A percentile compares a stretch with the other conserved stretches of the same genome.
Evolutionary conservation across 805 yeast species (phyloP).

Genomic region (Candida parachauliodes): DNA sequence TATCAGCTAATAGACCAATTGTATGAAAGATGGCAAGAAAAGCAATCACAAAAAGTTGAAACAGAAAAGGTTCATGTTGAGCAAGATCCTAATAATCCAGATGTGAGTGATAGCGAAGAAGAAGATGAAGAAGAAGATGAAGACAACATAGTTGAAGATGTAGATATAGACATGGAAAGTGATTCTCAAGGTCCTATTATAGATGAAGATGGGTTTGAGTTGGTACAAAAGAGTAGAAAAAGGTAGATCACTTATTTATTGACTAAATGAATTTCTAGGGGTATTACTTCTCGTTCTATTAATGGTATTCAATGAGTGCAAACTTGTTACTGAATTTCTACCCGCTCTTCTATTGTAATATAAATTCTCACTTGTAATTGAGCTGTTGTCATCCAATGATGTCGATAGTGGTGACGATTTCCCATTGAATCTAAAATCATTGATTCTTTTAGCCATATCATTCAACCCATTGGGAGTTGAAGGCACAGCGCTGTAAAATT

Average conservation of each 20-base stretch:
- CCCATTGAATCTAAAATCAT: constrained; percentile 36
- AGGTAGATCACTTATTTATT: constrained; percentile 4
- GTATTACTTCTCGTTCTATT: constrained; percentile 34
- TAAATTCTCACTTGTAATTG: constrained; percentile 8
- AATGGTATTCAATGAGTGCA: constrained; percentile 38
- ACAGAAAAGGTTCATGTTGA: constrained; percentile 41
- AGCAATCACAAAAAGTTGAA: constrained; percentile 40
- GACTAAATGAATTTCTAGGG: constrained; percentile 9
- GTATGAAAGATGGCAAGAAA: constrained; percentile 57
- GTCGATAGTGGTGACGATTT: constrained; percentile 13
- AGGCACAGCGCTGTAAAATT: constrained; percentile 14
- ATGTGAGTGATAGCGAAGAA: constrained; percentile 44
- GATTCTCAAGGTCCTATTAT: constrained; percentile 52
- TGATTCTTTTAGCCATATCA: constrained; percentile 47
- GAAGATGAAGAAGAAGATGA: constrained; percentile 46
- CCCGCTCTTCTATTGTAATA: constrained; percentile 3
- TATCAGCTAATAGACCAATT: constrained; percentile 55
- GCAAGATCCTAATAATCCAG: constrained; percentile 65
- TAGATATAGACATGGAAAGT: constrained; percentile 22
- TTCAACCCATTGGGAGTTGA: constrained; percentile 39
- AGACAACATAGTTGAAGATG: constrained; percentile 21
- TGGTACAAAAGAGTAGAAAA: constrained; percentile 67
- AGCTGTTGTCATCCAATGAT: constrained; percentile 29
- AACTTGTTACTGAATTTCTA: constrained; percentile 31
- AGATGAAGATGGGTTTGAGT: constrained; percentile 93